phyloP scores from a whole-genome alignment of 2,329 filamentous ascomycete species.

The Nothophoma quercina region DNA sequence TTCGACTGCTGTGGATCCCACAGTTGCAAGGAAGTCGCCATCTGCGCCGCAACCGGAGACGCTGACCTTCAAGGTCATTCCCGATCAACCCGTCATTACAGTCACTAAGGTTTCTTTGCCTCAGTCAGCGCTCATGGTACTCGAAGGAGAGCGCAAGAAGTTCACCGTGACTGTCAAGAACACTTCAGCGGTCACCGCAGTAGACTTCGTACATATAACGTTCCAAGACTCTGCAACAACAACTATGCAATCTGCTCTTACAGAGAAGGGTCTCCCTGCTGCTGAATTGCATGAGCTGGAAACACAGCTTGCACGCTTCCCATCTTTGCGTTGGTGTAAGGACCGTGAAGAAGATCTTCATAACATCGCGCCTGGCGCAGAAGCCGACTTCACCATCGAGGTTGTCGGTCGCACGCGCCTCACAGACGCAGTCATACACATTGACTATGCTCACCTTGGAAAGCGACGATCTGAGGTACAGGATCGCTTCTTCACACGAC shows the following conservation, averaged over 20 bases:
- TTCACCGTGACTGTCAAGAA: conserved; percentile 87
- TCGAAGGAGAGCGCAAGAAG: conserved; percentile 83
- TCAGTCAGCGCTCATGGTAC: conserved; percentile 87
- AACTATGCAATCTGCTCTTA: conserved; percentile 76
- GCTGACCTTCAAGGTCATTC: conserved; percentile 76
- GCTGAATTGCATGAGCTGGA: conserved; percentile 88
- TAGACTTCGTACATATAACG: conserved; percentile 85
- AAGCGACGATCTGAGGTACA: conserved; percentile 71
- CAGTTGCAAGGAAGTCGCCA: conserved; percentile 28
- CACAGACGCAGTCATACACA: conserved; percentile 78
- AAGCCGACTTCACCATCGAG: conserved; percentile 79
- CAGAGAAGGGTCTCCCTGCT: conserved; percentile 77
- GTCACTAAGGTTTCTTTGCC: conserved; percentile 79
- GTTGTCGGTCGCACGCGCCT: conserved; percentile 86
- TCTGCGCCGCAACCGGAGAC: conserved; percentile 47
- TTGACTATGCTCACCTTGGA: conserved; percentile 87
- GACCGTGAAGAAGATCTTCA: conserved; percentile 56
- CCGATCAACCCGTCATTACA: conserved; percentile 77
- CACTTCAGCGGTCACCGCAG: conserved; percentile 70
- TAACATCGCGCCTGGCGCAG: conserved; percentile 72
- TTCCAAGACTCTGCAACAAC: conserved; percentile 88
- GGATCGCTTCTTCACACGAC: conserved; percentile 82
- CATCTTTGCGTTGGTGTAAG: conserved; percentile 64
- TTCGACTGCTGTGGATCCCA: conserved; percentile 39
- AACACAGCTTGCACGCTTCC: conserved; percentile 74